Conservation (phyloP, 768 basidiomycete species). For the Sistotremastrum niveocremeum region DNA sequence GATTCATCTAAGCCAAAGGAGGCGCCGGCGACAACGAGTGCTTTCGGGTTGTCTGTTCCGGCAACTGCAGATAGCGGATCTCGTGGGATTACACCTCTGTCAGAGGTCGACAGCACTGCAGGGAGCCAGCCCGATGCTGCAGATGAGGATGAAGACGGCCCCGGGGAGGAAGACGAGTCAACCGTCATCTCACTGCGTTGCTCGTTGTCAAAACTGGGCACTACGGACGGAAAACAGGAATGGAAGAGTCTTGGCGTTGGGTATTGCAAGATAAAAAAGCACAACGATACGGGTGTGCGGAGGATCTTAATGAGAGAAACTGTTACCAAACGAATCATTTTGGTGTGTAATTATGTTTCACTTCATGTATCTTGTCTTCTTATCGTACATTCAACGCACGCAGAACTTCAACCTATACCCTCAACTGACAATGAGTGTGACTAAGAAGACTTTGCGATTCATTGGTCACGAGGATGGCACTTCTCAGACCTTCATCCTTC, state of each 20-base stretch:
- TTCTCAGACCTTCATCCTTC: slow-evolving; percentile 49
- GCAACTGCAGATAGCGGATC: slow-evolving; percentile 13
- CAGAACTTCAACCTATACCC: slow-evolving; percentile 66
- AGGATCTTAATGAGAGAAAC: slow-evolving; percentile 61
- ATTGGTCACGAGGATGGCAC: slow-evolving; percentile 45
- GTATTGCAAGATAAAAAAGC: slow-evolving; percentile 52
- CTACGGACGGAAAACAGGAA: slow-evolving; percentile 30
- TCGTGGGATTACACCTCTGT: slow-evolving; percentile 1
- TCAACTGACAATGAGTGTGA: slow-evolving; percentile 38
- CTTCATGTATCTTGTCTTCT: not conserved
- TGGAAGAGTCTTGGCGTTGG: slow-evolving; percentile 64
- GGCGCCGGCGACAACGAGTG: not conserved
- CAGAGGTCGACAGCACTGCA: not conserved
- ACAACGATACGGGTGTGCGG: slow-evolving; percentile 45
- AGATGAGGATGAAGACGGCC: slow-evolving; percentile 46
- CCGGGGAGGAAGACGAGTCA: slow-evolving; percentile 72
- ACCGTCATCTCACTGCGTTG: slow-evolving; percentile 21
- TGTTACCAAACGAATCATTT: slow-evolving; percentile 57
- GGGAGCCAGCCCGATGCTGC: not conserved
- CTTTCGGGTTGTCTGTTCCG: not conserved
- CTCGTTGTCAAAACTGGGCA: slow-evolving; percentile 48
- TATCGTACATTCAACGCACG: not conserved
- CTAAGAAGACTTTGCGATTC: slow-evolving; percentile 45
- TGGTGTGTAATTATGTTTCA: slow-evolving; percentile 34
- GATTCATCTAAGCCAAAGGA: too few relatives aligned